Evolutionary conservation across 495 filamentous ascomycete species (phyloP), one percentile per base, ranked within the genome.

Genomic region (Aspergillus olivimuriae): DNA sequence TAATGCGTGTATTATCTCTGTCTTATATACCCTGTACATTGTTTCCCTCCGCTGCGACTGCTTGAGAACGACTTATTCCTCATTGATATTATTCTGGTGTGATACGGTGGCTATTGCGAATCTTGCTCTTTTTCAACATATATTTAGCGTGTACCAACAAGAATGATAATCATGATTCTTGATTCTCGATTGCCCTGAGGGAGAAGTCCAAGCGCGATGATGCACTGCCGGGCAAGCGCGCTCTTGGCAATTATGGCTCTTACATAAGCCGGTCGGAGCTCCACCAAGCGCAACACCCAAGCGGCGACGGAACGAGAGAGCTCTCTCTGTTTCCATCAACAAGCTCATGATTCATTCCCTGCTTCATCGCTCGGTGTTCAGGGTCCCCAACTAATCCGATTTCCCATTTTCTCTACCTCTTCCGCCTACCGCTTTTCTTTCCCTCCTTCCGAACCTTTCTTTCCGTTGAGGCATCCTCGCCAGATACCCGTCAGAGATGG

Each of bases 401-500:
- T 51, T 41, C 46, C 54, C 46, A 46, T 34, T 31, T 28, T 26
- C 28, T 46, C 26, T 43, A 35, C 23, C 22, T 32, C 28, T 37
- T 38, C 16, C 41, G 15, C 30, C 16, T 26, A 34, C 34, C 23
- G 22, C 28, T 35, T 43, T 26, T 46, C 30, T 19, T 18, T 37
- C 22, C 33, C 46, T 38, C 22, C 21, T 28, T 23, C 41, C 32
- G 41, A 44, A 35, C 4, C 32, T 23, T 23, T 44, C 20, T 43
- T 51, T 50, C 57, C 48, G n/a, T n/a, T n/a, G n/a, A n/a, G n/a
- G n/a, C 28, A 50, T 53, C 47, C 58, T 60, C 58, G 53, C 58
- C 55, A 61, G 58, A 57, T 54, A 66, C 53, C 51, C 57, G 48
- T 67, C 58, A 60, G 57, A 64, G 56, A 97, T 98, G 92, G 87